Conservation (phyloP, 148 eudicot genomes). For the Mesembryanthemum crystallinum region DNA sequence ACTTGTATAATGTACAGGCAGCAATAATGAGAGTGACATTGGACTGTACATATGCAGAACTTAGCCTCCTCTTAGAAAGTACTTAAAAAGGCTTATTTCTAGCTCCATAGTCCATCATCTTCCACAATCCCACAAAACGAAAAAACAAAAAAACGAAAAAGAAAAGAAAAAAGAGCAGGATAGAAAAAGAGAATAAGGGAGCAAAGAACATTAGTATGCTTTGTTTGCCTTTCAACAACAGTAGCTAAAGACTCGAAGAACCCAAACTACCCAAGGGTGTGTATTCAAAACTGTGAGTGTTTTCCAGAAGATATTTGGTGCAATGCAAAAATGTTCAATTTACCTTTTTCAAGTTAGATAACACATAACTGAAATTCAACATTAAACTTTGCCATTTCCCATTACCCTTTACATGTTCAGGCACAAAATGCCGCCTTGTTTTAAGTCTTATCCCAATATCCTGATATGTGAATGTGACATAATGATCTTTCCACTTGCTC, state of each 20-base stretch:
- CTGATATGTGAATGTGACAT: neutral
- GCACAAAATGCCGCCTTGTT: neutral
- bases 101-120: too few species aligned
- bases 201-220: neutral
- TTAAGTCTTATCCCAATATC: neutral
- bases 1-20: neutral
- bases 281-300: neutral
- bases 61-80: too few species aligned
- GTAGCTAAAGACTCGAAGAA: too few species aligned
- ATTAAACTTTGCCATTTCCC: neutral
- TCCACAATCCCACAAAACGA: too few species aligned
- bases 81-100: too few species aligned
- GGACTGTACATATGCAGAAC: neutral
- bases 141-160: too few species aligned
- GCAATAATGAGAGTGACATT: neutral
- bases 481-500: neutral
- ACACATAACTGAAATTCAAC: neutral
- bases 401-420: neutral
- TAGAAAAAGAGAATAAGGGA: too few species aligned
- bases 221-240: neutral
- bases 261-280: neutral
- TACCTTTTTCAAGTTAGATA: neutral
- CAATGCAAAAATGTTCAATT: neutral
- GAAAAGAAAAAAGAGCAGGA: too few species aligned
- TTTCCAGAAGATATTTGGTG: neutral